Evolutionary conservation across 345 rosid species (phyloP).

Genomic region (Aquilaria yunnanensis): DNA sequence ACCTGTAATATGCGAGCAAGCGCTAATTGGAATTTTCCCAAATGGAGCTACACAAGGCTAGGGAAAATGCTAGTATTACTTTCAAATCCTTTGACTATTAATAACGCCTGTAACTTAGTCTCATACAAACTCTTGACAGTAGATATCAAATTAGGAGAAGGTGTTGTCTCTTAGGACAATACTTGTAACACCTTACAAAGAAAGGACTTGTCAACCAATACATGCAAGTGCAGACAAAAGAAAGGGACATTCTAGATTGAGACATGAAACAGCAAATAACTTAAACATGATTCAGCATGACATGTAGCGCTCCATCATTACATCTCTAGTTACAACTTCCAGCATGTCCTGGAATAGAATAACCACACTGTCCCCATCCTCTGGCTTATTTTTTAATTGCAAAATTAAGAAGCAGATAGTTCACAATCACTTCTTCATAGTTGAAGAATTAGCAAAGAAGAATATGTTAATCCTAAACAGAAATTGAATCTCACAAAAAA

Average conservation of each 20-base stretch:
- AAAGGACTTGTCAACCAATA: neutral
- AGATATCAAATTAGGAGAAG: conserved; percentile 67
- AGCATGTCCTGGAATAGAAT: conserved; percentile 97
- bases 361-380: conserved; percentile 82
- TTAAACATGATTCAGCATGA: conserved; percentile 60
- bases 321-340: conserved; percentile 90
- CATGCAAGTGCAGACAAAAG: conserved; percentile 17
- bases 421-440: conserved; percentile 6
- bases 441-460: neutral
- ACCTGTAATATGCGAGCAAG: conserved; percentile 97
- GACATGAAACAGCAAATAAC: conserved; percentile 8
- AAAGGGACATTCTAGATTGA: conserved; percentile 12
- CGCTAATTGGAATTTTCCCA: conserved; percentile 90
- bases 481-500: conserved; percentile 54
- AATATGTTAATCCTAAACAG: neutral
- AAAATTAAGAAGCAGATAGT: conserved; percentile 9
- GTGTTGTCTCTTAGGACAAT: conserved; percentile 74
- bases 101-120: conserved; percentile 78
- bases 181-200: conserved; percentile 73
- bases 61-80: conserved; percentile 34
- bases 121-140: conserved; percentile 89
- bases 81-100: conserved; percentile 6
- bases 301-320: conserved; percentile 69
- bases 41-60: conserved; percentile 75
- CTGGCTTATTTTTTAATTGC: conserved; percentile 66